Percentiles rank a stretch among this genome's conserved stretches.
Evolutionary conservation across 2,329 filamentous ascomycete species (phyloP).

Genomic region (Blastomyces parvus): DNA sequence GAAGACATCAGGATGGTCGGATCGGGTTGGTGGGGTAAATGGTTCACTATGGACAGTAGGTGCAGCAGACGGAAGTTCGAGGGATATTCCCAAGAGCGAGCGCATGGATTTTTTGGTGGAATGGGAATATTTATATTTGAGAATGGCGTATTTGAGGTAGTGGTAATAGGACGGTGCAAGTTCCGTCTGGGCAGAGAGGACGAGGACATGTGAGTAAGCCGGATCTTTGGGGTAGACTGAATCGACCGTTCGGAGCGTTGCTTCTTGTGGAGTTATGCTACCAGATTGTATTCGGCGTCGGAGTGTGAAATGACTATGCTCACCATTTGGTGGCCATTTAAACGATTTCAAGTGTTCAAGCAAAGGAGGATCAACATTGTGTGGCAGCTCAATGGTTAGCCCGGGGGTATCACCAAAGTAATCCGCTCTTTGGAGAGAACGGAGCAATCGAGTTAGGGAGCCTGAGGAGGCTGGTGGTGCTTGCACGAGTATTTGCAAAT

Average conservation of each 20-base stretch:
- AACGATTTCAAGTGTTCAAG: constrained; percentile 54
- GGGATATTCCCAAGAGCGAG: constrained; percentile 65
- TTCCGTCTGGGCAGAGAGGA: constrained; percentile 73
- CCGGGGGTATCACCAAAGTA: constrained; percentile 62
- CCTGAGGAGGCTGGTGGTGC: constrained; percentile 62
- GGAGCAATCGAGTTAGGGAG: constrained; percentile 64
- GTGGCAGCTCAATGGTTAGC: constrained; percentile 75
- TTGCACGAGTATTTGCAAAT: constrained; percentile 75
- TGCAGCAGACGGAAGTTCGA: constrained; percentile 56
- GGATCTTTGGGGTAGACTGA: constrained; percentile 71
- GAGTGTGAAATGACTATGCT: constrained; percentile 50
- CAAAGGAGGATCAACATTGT: constrained; percentile 56
- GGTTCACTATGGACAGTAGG: constrained; percentile 48
- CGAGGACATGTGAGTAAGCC: constrained; percentile 61
- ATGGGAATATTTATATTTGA: constrained; percentile 68
- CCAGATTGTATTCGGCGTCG: constrained; percentile 61
- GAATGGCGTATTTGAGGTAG: constrained; percentile 66
- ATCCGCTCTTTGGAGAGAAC: constrained; percentile 65
- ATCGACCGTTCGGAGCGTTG: constrained; percentile 68
- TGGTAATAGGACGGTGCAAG: constrained; percentile 75
- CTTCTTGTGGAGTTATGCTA: constrained; percentile 56
- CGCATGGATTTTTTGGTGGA: constrained; percentile 36
- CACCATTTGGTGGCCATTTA: constrained; percentile 53
- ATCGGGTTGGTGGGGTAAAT: constrained; percentile 41
- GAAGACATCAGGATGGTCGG: constrained; percentile 7